phyloP scores from a whole-genome alignment of 2,329 filamentous ascomycete species.

The Grosmannia serpens region DNA sequence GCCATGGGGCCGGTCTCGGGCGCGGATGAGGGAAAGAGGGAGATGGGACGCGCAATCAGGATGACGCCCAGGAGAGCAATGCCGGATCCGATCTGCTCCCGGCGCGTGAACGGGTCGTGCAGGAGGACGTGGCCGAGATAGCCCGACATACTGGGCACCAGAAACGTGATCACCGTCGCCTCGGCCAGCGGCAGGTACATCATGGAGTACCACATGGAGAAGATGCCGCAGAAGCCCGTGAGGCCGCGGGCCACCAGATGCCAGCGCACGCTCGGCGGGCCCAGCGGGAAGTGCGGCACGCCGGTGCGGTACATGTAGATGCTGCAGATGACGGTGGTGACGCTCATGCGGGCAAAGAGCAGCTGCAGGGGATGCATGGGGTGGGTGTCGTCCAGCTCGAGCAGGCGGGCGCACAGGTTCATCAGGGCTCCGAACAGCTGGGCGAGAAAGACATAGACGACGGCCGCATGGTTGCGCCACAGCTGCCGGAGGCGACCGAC shows the following conservation, averaged over 20 bases:
- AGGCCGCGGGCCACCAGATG: slow-evolving; percentile 40
- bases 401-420: slow-evolving; percentile 68
- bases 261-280: slow-evolving; percentile 51
- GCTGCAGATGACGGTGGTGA: slow-evolving; percentile 57
- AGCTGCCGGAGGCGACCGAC: slow-evolving; percentile 16
- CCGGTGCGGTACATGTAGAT: slow-evolving; percentile 63
- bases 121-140: slow-evolving; percentile 67
- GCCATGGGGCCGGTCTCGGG: too few relatives aligned
- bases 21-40: slow-evolving; percentile 18
- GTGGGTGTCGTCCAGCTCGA: slow-evolving; percentile 55
- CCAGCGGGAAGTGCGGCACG: slow-evolving; percentile 60
- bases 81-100: slow-evolving; percentile 64
- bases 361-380: slow-evolving; percentile 77
- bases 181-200: slow-evolving; percentile 77
- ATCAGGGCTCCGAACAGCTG: slow-evolving; percentile 77
- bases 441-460: slow-evolving; percentile 59
- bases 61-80: slow-evolving; percentile 70
- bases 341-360: slow-evolving; percentile 65
- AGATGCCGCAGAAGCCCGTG: slow-evolving; percentile 53
- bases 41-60: slow-evolving; percentile 62
- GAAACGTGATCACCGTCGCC: slow-evolving; percentile 80
- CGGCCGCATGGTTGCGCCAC: slow-evolving; percentile 59
- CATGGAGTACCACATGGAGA: slow-evolving; percentile 55
- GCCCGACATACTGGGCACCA: slow-evolving; percentile 67
- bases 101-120: slow-evolving; percentile 65